Conservation (phyloP, 2,329 filamentous ascomycete genomes). For the Penicillium sclerotigenum region DNA sequence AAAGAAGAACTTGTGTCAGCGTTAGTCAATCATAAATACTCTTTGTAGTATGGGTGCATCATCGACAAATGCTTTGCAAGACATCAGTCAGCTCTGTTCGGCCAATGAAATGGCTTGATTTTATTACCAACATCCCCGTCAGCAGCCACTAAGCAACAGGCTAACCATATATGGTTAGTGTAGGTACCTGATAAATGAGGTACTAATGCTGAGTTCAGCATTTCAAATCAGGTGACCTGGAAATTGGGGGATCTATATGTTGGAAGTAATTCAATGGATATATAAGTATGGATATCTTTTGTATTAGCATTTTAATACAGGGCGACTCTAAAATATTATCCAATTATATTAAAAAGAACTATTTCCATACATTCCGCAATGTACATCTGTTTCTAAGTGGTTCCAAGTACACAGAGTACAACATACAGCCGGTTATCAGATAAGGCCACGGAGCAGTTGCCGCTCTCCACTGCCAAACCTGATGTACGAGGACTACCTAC, state of each 20-base stretch:
- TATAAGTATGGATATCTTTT: not conserved
- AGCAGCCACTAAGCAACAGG: slow-evolving; percentile 20
- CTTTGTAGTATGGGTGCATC: not conserved
- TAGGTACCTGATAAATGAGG: not conserved
- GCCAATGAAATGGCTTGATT: not conserved
- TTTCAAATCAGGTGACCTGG: slow-evolving; percentile 1
- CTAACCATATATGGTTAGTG: not conserved
- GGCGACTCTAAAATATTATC: too few species aligned
- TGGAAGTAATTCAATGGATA: not conserved
- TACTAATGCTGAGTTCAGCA: not conserved
- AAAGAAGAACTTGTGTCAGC: slow-evolving; percentile 15
- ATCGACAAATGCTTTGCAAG: slow-evolving; percentile 20
- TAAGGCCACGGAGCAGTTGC: slow-evolving; percentile 29
- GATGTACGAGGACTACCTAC: not conserved
- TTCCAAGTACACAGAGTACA: not conserved
- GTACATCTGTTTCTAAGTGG: not conserved
- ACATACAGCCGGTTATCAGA: slow-evolving; percentile 15
- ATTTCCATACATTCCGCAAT: not conserved
- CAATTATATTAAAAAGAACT: not conserved
- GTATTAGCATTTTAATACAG: not conserved
- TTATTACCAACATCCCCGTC: slow-evolving; percentile 29
- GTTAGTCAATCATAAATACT: slow-evolving; percentile 30
- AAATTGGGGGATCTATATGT: not conserved
- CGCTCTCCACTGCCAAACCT: slow-evolving; percentile 12
- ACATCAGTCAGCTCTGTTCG: slow-evolving; percentile 25